Conservation (phyloP, 345 rosid genomes). For the Gossypium mustelinum region DNA sequence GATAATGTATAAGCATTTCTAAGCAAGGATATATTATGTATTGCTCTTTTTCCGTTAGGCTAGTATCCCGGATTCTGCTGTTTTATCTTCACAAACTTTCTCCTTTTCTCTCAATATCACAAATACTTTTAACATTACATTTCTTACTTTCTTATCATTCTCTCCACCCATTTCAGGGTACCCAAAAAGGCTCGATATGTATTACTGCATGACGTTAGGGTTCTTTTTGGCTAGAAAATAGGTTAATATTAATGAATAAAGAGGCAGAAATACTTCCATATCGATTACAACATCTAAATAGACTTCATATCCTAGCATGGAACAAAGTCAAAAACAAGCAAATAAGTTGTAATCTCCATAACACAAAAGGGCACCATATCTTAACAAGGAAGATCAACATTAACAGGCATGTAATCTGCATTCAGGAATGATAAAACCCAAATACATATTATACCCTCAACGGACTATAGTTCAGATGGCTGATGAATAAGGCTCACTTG, state of each 20-base stretch:
- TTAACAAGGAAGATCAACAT: too few species aligned
- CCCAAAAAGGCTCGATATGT: neutral
- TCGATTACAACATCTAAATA: too few species aligned
- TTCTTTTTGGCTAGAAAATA: neutral
- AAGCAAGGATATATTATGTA: neutral
- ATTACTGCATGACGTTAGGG: neutral
- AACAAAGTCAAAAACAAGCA: too few species aligned
- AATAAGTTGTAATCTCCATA: too few species aligned
- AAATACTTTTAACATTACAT: neutral
- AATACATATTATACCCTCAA: neutral
- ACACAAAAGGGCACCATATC: too few species aligned
- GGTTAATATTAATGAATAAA: neutral
- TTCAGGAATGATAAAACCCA: neutral
- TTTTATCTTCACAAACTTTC: neutral
- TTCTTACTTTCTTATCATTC: neutral
- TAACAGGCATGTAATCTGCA: too few species aligned
- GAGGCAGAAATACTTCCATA: neutral
- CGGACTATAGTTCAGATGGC: neutral
- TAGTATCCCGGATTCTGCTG: constrained; percentile 50
- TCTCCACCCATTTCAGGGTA: neutral
- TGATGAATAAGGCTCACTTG: neutral
- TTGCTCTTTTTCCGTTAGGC: constrained; percentile 36
- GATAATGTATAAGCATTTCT: neutral
- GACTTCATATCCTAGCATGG: too few species aligned
- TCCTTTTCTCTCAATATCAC: neutral